Percentiles rank a stretch among this genome's conserved stretches.
These are phyloP conservation scores for Asclepias syriaca DNA, from an alignment of 257 asterid species.

Conservation along the genomic window DNA sequence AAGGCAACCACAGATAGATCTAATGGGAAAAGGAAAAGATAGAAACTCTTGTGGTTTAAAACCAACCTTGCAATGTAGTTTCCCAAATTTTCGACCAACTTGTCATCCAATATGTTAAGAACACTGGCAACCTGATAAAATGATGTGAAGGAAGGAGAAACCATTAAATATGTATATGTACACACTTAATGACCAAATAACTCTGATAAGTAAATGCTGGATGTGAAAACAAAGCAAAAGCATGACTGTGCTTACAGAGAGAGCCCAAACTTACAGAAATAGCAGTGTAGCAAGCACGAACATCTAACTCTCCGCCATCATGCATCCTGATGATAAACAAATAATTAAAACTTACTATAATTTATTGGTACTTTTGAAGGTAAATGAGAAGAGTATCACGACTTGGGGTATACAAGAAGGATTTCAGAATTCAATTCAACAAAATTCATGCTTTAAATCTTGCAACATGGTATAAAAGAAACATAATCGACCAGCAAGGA, in stretches of 20 bases:
- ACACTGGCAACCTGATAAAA: conserved; percentile 75
- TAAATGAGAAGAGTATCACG: not conserved
- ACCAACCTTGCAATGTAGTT: conserved; percentile 75
- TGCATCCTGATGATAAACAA: conserved; percentile 66
- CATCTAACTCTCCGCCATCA: conserved; percentile 95
- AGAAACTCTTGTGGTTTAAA: not conserved
- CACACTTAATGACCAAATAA: not conserved
- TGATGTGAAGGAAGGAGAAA: conserved; percentile 8
- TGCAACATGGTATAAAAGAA: not conserved
- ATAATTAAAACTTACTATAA: not conserved
- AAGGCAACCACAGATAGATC: not conserved
- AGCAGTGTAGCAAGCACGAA: conserved; percentile 97
- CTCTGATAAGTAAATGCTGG: not conserved
- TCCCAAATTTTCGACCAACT: conserved; percentile 65
- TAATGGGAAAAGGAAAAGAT: not conserved
- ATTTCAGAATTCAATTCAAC: not conserved
- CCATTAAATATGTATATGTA: not conserved
- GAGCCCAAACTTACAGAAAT: conserved; percentile 65
- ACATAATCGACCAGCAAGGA: not conserved
- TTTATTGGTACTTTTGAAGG: no score
- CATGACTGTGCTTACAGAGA: not conserved
- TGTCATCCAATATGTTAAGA: conserved; percentile 76
- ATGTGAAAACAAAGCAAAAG: not conserved
- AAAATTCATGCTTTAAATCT: not conserved
- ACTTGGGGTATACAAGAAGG: no score